These are phyloP conservation scores for Thalassia testudinum DNA, from an alignment of 116 monocot genomes.

Conservation along the genomic window DNA sequence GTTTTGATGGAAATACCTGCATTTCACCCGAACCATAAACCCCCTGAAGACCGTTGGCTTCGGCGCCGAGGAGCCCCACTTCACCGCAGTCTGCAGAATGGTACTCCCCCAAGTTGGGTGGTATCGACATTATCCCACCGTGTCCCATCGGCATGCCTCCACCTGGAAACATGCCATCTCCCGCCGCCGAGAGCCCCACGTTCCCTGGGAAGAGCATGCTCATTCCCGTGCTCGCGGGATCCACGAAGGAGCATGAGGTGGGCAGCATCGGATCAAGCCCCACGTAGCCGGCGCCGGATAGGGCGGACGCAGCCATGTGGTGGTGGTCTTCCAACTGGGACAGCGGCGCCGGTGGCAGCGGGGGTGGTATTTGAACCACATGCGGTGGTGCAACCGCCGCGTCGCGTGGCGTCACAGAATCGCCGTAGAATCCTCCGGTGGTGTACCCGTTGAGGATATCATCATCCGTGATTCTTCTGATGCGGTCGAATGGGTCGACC, in stretches of 20 bases:
- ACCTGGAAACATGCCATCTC: constrained; percentile 2
- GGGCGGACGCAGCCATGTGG: neutral
- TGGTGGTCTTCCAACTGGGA: too few relatives aligned
- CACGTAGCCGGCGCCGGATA: neutral
- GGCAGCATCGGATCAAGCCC: constrained; percentile 2
- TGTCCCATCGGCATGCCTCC: constrained; percentile 1
- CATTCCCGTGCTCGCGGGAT: constrained; percentile 1
- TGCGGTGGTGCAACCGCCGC: neutral
- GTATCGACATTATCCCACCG: too few relatives aligned
- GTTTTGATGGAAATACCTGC: too few relatives aligned
- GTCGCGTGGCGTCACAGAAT: too few relatives aligned
- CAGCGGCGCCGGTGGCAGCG: neutral
- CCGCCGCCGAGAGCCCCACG: neutral
- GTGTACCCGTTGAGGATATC: neutral
- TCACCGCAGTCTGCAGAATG: neutral
- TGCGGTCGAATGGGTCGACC: neutral
- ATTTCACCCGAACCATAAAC: too few relatives aligned
- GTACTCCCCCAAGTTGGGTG: neutral
- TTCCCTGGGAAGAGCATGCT: constrained; percentile 1
- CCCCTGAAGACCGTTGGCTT: too few relatives aligned
- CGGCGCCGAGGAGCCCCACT: too few relatives aligned
- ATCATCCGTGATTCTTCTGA: neutral
- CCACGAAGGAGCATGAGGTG: constrained; percentile 8
- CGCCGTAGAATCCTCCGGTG: neutral
- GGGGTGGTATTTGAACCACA: neutral